Base-by-base conservation (phyloP, 805 yeast species). In the Spathaspora passalidarum region DNA sequence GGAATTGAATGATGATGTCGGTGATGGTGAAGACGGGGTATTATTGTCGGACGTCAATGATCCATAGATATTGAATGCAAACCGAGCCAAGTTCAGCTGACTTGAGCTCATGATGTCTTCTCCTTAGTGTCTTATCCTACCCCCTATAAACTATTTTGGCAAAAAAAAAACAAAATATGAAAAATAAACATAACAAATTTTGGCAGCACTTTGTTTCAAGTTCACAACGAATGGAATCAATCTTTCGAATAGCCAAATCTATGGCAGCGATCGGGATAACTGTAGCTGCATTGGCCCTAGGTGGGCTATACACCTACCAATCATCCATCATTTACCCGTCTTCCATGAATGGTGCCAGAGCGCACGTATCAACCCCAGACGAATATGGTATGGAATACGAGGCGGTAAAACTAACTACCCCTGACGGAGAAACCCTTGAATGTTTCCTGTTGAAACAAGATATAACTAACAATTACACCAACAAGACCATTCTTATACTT, bases 291-390 rank as follows among this genome's bases (percentile, higher is more conserved):
- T 56, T 75, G 4, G 74, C 74, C 4, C 62, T 84, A 19, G 55
- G 73, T 4, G 81, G 81, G 1, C 61, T 86, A 18, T 86, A 86
- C 63, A 57, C 72, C 11, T 81, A 68, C 59, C 96, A 90, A 60
- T 68, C 73, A 43, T 69, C 71, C 32, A 60, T 94, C 42, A 82
- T 92, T n/a, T 92, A 92, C 60, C 97, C 98, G 1, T 79, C 96
- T 2, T 72, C 78, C 50, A 73, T 89, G 41, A 89, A 90, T 49
- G 86, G 82, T 44, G 96, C 92, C 3, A 72, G 78, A 77, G 70
- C 78, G 52, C 26, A 65, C 55, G 94, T 91, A 7, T 90, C 86
- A 32, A 85, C 86, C 1, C 99, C 99, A 0, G 88, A 78, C 51
- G 72, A 71, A 42, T 81, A 76, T 61, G 86, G 74, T 4, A 71